phyloP scores from a whole-genome alignment of 2,329 filamentous ascomycete species.

The Drechslerella dactyloides region DNA sequence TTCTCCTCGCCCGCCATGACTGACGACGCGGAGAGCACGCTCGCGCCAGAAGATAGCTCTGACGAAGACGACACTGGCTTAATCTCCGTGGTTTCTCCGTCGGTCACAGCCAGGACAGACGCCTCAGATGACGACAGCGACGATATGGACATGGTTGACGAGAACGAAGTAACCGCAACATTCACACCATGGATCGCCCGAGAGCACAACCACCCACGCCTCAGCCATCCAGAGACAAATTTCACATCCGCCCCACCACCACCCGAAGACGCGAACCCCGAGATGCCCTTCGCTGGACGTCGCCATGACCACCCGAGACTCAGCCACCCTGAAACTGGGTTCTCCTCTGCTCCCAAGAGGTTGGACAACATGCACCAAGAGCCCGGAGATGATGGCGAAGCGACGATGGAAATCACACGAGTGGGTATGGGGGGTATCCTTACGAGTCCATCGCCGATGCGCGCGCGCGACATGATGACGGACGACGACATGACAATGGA shows the following conservation, averaged over 20 bases:
- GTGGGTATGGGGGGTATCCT: conserved; percentile 64
- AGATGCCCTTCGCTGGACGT: conserved; percentile 45
- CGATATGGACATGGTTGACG: conserved; percentile 46
- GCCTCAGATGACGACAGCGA: conserved; percentile 45
- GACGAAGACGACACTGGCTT: conserved; percentile 51
- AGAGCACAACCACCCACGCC: conserved; percentile 44
- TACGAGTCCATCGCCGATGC: conserved; percentile 43
- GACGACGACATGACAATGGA: conserved; percentile 81
- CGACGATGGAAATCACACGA: conserved; percentile 65
- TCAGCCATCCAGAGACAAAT: conserved; percentile 48
- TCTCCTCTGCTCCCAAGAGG: conserved; percentile 33
- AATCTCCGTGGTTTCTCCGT: conserved; percentile 51
- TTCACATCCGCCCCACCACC: conserved; percentile 44
- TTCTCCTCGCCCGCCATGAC: conserved; percentile 48
- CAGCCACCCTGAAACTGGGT: conserved; percentile 44
- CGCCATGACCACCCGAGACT: conserved; percentile 46
- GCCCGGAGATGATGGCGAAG: conserved; percentile 58
- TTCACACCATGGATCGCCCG: conserved; percentile 48
- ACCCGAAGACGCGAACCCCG: conserved; percentile 41
- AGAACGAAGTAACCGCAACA: conserved; percentile 49
- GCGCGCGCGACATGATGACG: conserved; percentile 52
- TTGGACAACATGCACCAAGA: conserved; percentile 56
- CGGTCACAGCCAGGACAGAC: conserved; percentile 43
- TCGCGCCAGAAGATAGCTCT: conserved; percentile 48
- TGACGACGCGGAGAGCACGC: conserved; percentile 40